Evolutionary conservation across 1,139 yeast genomes (phyloP).

Genomic region (Hyphopichia buzzinii): DNA sequence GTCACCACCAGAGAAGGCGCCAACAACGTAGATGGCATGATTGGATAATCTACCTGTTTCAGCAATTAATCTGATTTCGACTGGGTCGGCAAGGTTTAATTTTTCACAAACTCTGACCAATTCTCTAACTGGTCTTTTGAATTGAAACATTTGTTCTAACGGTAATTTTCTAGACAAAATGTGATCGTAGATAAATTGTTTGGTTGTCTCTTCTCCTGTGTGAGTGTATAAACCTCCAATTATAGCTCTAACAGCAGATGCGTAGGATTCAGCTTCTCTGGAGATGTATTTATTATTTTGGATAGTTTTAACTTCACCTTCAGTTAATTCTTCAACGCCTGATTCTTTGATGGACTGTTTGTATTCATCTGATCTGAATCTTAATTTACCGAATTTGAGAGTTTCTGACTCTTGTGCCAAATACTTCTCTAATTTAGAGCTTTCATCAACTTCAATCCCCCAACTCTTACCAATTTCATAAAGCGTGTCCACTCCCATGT

Average conservation of each 20-base stretch:
- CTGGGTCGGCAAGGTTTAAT: conserved; percentile 72
- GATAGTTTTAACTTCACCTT: conserved; percentile 22
- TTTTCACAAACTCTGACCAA: conserved; percentile 75
- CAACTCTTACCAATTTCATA: conserved; percentile 67
- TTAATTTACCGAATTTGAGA: conserved; percentile 61
- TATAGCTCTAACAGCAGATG: conserved; percentile 66
- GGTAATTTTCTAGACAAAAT: conserved; percentile 78
- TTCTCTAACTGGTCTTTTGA: conserved; percentile 84
- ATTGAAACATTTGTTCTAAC: conserved; percentile 69
- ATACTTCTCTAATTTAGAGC: conserved; percentile 63
- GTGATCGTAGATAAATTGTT: conserved; percentile 66
- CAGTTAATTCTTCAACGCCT: conserved; percentile 50
- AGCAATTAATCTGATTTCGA: conserved; percentile 73
- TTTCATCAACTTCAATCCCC: conserved; percentile 83
- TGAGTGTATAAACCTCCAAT: conserved; percentile 71
- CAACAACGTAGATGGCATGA: conserved; percentile 86
- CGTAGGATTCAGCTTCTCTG: conserved; percentile 41
- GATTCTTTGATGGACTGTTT: conserved; percentile 41
- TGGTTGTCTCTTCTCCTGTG: conserved; percentile 59
- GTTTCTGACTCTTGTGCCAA: conserved; percentile 68
- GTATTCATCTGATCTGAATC: conserved; percentile 43
- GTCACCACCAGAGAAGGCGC: conserved; percentile 80
- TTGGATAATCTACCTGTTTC: conserved; percentile 90
- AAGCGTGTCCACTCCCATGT: conserved; percentile 64
- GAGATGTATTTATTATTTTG: conserved; percentile 23